A percentile compares a stretch with the other conserved stretches of the same genome.
These are phyloP conservation scores for Parietichytrium sp. DNA, from an alignment of 108 stramenopile species.

Conservation along the genomic window DNA sequence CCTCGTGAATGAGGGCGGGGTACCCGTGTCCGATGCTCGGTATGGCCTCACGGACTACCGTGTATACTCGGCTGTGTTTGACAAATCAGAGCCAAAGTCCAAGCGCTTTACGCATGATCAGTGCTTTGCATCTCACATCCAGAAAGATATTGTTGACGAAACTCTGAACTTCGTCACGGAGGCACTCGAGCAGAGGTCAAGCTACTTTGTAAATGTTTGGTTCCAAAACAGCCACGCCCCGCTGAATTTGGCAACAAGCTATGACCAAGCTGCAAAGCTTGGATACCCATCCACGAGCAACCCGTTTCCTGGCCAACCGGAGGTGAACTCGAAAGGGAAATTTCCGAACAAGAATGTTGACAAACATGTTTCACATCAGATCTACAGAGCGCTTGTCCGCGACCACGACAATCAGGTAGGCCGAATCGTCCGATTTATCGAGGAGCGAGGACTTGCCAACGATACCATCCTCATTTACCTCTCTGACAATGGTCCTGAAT, in stretches of 20 bases:
- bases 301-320: background rate
- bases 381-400: background rate
- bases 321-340: background rate
- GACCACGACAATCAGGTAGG: conserved; percentile 22
- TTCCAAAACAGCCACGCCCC: conserved; percentile 24
- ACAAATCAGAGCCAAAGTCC: too few relatives aligned
- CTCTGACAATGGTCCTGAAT: conserved; percentile 33
- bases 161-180: background rate
- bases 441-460: background rate
- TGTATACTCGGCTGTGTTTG: background rate
- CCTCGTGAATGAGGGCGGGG: background rate
- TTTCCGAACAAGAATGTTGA: background rate
- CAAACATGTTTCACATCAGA: background rate
- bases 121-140: conserved; percentile 18
- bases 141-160: background rate
- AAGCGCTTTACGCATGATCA: background rate
- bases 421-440: background rate
- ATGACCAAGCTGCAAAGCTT: background rate
- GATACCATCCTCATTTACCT: conserved; percentile 6
- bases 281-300: background rate
- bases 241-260: background rate
- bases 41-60: background rate
- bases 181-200: background rate
- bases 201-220: background rate
- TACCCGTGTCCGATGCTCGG: background rate